Base-by-base conservation (phyloP, 140 eudicot genomes). In the Anethum foeniculum region DNA sequence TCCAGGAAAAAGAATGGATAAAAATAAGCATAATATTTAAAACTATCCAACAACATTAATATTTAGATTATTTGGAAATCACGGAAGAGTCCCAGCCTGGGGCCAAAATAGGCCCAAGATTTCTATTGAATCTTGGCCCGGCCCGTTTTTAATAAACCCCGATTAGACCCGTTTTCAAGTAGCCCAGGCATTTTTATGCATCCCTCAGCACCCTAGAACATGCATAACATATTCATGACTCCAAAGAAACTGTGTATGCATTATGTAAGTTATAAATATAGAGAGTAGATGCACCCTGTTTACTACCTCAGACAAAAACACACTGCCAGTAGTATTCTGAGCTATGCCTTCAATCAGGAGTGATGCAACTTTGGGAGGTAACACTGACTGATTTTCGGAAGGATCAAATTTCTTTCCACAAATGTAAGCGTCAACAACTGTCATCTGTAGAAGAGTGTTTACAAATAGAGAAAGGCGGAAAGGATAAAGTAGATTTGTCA, bases 311-410 rank as follows among this genome's bases (percentile, higher is more conserved):
- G 93, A 84, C 74, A 87, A 47, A 80, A 85, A 87, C 14, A 89
- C 91, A 78, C 91, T 87, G 75, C 93, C 93, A 9, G 89, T 87
- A 21, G 93, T 83, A 54, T 89, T 89, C 54, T 85, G 91, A 2
- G 91, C 91, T 51, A 89, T 73, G 49, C 93, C 89, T 80, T 87
- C 93, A 81, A 79, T 80, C 36, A 89, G 88, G 52, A 87, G 71
- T 58, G 88, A 83, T 41, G 79, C 27, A 69, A 83, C 77, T 25
- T 60, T 82, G 15, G 84, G 81, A 49, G 88, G 90, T 77, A 87
- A 52, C 67, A 51, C 4, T 46, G 89, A 85, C 81, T 44, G 83
- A 68, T 87, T 76, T 64, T 80, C 84, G 3, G 88, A 82, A 21
- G 88, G 75, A 28, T 83, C 88, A 41, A 84, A 44, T 81, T 89